These are phyloP conservation scores for Lasiosphaeria hispida DNA, from an alignment of 495 filamentous ascomycete genomes.

Conservation along the genomic window DNA sequence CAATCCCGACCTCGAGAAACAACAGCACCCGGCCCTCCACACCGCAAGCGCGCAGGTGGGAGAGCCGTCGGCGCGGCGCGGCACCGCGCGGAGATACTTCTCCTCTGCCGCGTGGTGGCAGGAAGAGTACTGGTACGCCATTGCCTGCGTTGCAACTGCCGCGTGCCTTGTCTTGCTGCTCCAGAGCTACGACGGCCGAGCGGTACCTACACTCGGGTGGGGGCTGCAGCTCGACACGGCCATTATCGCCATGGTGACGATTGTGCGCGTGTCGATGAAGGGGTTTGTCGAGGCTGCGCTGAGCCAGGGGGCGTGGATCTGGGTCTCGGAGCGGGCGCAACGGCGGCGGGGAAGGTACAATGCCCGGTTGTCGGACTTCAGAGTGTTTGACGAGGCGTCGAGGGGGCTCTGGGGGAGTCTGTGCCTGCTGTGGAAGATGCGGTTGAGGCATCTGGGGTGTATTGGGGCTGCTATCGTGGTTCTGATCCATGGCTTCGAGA, in stretches of 20 bases:
- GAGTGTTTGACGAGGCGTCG: conserved; percentile 37
- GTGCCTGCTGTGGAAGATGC: conserved; percentile 34
- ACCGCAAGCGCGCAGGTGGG: no score
- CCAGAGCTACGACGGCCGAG: conserved; percentile 26
- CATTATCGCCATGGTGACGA: conserved; percentile 35
- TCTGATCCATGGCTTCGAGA: conserved; percentile 37
- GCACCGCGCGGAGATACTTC: conserved; percentile 13
- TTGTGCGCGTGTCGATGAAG: conserved; percentile 33
- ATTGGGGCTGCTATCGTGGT: conserved; percentile 36
- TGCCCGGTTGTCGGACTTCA: conserved; percentile 34
- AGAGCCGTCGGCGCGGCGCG: background rate
- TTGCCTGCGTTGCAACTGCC: conserved; percentile 27
- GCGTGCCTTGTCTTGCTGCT: conserved; percentile 24
- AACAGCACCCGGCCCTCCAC: background rate
- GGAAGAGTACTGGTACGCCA: conserved; percentile 33
- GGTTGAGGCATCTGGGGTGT: conserved; percentile 33
- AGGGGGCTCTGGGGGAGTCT: conserved; percentile 35
- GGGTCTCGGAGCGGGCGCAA: conserved; percentile 33
- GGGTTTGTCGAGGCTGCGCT: conserved; percentile 32
- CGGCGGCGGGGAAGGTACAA: conserved; percentile 15
- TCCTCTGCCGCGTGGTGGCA: conserved; percentile 34
- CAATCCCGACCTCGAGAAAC: background rate
- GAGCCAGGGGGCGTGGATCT: conserved; percentile 40
- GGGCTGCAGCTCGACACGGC: conserved; percentile 31
- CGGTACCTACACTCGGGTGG: conserved; percentile 28